phyloP scores from a whole-genome alignment of 2,329 filamentous ascomycete genomes.

The Shiraia sp. region DNA sequence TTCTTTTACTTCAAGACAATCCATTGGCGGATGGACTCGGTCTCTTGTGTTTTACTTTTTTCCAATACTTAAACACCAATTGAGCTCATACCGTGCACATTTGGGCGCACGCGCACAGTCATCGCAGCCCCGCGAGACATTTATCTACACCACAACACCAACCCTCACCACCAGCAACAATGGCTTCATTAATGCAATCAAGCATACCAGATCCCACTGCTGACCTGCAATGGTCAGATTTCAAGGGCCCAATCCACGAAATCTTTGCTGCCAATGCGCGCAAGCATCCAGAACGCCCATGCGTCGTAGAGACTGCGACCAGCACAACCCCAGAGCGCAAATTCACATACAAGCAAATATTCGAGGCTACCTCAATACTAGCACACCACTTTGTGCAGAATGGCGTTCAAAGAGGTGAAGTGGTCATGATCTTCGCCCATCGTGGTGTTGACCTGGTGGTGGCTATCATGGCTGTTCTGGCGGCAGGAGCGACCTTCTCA shows the following conservation, averaged over 20 bases:
- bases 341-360: slow-evolving; percentile 86
- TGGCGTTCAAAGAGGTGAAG: slow-evolving; percentile 77
- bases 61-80: no score
- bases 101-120: slow-evolving; percentile 10
- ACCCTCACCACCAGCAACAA: slow-evolving; percentile 27
- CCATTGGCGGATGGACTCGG: no score
- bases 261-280: slow-evolving; percentile 69
- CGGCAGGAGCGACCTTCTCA: slow-evolving; percentile 63
- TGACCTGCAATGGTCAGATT: slow-evolving; percentile 70
- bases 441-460: slow-evolving; percentile 77
- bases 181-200: slow-evolving; percentile 27
- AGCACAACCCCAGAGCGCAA: slow-evolving; percentile 59
- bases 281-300: slow-evolving; percentile 68
- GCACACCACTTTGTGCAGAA: slow-evolving; percentile 76
- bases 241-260: slow-evolving; percentile 69
- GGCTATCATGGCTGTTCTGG: slow-evolving; percentile 74
- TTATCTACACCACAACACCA: slow-evolving; percentile 7
- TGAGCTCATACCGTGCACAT: background rate
- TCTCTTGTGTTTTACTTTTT: no score
- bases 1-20: background rate
- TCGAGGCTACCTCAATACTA: slow-evolving; percentile 79
- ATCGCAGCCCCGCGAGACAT: slow-evolving; percentile 16
- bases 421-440: slow-evolving; percentile 91
- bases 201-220: slow-evolving; percentile 66
- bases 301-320: slow-evolving; percentile 68